phyloP scores from a whole-genome alignment of 2,329 filamentous ascomycete genomes.

The Diaporthe citrichinensis region DNA sequence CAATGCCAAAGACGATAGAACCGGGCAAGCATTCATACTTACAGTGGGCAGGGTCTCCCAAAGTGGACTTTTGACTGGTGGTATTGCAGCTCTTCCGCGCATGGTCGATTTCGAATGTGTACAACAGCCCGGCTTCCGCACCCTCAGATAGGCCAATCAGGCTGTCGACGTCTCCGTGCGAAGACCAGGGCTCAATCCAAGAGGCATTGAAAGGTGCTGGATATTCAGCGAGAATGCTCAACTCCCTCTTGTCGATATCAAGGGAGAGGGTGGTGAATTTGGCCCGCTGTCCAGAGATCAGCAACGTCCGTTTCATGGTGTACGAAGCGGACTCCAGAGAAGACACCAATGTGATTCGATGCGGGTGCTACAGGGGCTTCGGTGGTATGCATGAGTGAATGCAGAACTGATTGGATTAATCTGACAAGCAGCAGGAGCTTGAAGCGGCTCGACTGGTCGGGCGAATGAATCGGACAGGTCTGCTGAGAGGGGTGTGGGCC shows the following conservation, averaged over 20 bases:
- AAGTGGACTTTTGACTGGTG: neutral
- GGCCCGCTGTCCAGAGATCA: slow-evolving; percentile 1
- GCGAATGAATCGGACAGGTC: neutral
- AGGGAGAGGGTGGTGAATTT: neutral
- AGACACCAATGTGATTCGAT: neutral
- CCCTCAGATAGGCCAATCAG: neutral
- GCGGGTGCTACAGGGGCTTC: neutral
- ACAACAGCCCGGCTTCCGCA: neutral
- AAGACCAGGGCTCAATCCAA: slow-evolving; percentile 10
- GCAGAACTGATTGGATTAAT: neutral
- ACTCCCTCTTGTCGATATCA: neutral
- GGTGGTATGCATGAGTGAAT: neutral
- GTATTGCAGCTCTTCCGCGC: neutral
- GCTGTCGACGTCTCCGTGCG: neutral
- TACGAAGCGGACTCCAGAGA: too few species aligned
- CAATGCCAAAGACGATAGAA: neutral
- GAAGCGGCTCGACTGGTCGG: neutral
- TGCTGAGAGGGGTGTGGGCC: neutral
- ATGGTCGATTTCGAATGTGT: slow-evolving; percentile 20
- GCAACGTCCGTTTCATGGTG: neutral
- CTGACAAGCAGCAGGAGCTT: neutral
- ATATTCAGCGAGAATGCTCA: neutral
- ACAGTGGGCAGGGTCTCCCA: slow-evolving; percentile 4
- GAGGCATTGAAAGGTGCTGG: neutral
- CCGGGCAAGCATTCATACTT: neutral